Evolutionary conservation across 1,284 basidiomycete species (phyloP).

Genomic region (Fomitopsis betulina): DNA sequence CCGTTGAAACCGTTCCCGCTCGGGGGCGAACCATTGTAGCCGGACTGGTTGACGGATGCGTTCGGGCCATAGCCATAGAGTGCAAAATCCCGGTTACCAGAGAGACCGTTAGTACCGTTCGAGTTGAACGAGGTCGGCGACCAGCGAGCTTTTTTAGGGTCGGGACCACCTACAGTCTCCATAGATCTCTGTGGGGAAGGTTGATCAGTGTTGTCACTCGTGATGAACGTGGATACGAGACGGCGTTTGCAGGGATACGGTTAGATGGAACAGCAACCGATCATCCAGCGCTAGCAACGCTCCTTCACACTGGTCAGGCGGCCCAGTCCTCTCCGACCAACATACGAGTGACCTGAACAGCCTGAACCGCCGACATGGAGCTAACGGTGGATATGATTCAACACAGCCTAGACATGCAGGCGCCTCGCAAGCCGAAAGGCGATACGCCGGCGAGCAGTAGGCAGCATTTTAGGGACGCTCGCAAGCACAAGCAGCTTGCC

Average conservation of each 20-base stretch:
- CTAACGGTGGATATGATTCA: background rate
- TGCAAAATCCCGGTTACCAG: slow-evolving; percentile 61
- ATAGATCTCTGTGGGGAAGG: slow-evolving; percentile 57
- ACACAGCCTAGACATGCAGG: background rate
- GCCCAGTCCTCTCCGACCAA: background rate
- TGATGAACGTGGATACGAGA: background rate
- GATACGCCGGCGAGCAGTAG: background rate
- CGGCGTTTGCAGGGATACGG: background rate
- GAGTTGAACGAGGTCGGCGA: slow-evolving; percentile 61
- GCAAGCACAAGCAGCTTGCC: no score
- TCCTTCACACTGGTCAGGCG: background rate
- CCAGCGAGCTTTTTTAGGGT: slow-evolving; percentile 85
- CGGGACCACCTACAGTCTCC: slow-evolving; percentile 74
- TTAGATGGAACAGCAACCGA: background rate
- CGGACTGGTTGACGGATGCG: slow-evolving; percentile 51
- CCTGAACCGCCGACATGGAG: background rate
- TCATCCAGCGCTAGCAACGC: background rate
- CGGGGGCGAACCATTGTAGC: slow-evolving; percentile 44
- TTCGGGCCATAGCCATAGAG: slow-evolving; percentile 82
- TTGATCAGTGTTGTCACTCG: slow-evolving; percentile 1
- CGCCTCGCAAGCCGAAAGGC: no score
- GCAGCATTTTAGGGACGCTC: no score
- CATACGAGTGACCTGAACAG: no score
- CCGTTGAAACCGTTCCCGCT: slow-evolving; percentile 38
- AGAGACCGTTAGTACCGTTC: slow-evolving; percentile 34